Base-by-base conservation (phyloP, 495 filamentous ascomycete genomes). In the Staphylotrichum longicolle region DNA sequence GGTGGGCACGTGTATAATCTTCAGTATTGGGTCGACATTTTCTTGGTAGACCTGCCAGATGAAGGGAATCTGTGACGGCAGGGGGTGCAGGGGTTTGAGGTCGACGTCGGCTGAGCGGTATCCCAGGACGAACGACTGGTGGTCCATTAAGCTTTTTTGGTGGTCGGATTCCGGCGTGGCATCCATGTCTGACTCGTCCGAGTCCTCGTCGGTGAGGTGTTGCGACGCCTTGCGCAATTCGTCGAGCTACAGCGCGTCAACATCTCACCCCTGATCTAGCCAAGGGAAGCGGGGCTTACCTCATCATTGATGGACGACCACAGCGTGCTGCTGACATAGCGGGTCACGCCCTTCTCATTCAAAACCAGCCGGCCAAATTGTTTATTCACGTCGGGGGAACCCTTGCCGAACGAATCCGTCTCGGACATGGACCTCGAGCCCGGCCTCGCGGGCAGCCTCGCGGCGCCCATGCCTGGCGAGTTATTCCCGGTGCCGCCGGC, bases 231-330 rank as follows among this genome's bases (percentile, higher is more conserved):
- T 83, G 54, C 87, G 85, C 37, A 93, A 78, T 66, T 88, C 86
- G 65, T 89, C 86, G 41, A 93, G 81, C 85, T 90, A 60, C 52
- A 46, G 5, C 3, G 9, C 14, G 58, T 68, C 33, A 69, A 60
- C 64, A 58, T 39, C 14, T n/a, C 35, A 8, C 11, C n/a, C 39
- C 35, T 27, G 20, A 27, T 27, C 1, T 0, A 27, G 20, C 20
- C 20, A 27, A 27, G 20, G 20, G 20, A 27, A 27, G 20, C 20
- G 20, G 11, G 27, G 20, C 58, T 32, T 63, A 67, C 91, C 83
- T 97, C 91, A 61, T 93, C 90, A 53, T 86, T 90, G 48, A 97
- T 78, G 63, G 84, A 90, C n/a, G 88, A 86, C 93, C 92, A 97
- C 54, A 96, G 90, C 14, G 85, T 86, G 73, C 88, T 93, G 71